phyloP scores from a whole-genome alignment of 1,284 basidiomycete species.

The Ganoderma resinaceum region DNA sequence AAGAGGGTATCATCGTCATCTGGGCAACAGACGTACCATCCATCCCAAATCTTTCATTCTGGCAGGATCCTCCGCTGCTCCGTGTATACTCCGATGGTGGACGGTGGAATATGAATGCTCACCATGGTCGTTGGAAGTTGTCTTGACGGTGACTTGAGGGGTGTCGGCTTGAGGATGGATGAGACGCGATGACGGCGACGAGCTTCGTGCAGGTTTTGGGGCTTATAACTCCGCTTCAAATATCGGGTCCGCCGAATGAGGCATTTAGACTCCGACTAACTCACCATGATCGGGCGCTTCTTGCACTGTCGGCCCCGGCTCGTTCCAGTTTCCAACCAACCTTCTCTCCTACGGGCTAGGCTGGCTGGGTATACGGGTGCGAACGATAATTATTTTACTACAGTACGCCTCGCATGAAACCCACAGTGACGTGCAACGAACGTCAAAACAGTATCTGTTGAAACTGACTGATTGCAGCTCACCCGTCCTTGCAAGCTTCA shows the following conservation, averaged over 20 bases:
- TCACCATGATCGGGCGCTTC: neutral
- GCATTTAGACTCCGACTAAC: neutral
- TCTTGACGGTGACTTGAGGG: slow-evolving; percentile 31
- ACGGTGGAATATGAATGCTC: slow-evolving; percentile 38
- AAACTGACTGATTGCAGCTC: neutral
- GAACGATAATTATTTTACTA: neutral
- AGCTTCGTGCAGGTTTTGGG: slow-evolving; percentile 8
- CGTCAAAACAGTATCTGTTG: neutral
- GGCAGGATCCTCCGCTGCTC: slow-evolving; percentile 44
- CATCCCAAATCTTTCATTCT: slow-evolving; percentile 44
- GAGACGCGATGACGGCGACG: slow-evolving; percentile 21
- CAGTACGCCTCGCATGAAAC: neutral
- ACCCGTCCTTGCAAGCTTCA: neutral
- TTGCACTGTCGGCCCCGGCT: neutral
- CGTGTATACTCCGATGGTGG: slow-evolving; percentile 36
- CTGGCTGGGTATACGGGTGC: no score
- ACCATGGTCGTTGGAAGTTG: slow-evolving; percentile 50
- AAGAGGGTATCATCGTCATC: slow-evolving; percentile 47
- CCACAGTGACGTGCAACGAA: neutral
- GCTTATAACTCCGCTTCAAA: slow-evolving; percentile 20
- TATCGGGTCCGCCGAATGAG: neutral
- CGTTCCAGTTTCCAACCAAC: no score
- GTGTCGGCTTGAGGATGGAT: slow-evolving; percentile 45
- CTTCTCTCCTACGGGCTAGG: no score
- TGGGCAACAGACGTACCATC: slow-evolving; percentile 57